Base-by-base conservation (phyloP, 192 early-diverging fungal species). In the Linnemannia zychae region DNA sequence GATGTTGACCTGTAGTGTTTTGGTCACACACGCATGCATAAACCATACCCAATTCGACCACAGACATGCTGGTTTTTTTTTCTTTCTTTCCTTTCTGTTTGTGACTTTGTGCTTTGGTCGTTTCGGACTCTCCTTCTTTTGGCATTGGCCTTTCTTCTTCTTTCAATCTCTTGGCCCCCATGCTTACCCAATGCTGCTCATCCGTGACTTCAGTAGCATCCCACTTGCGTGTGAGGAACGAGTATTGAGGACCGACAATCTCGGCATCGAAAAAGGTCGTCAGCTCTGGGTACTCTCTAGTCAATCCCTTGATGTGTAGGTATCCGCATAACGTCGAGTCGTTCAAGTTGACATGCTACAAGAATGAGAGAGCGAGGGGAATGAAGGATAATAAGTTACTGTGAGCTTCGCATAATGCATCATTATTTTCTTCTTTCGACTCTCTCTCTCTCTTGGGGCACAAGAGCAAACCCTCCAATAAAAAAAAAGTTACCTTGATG, bases 261-360 rank as follows among this genome's bases (percentile, higher is more conserved):
- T 97, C 96, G 36, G 93, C 95, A 69, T 96, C 95, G 87, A 97
- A 97, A 79, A 95, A 97, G 17, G 96, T 97, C 73, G 94, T 95
- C 49, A 97, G 81, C 73, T 94, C 92, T n/a, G 96, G 96, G 89
- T 91, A 95, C 46, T 95, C 94, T 69, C 85, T 79, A 5, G 96
- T 97, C 24, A 97, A 84, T 20, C 94, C 94, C 74, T 94, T 91
- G 72, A 97, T 97, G 75, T 93, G 92, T 33, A 97, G 87, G 71
- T 96, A 97, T 47, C 96, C 96, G 79, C 95, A 94, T 33, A 97
- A 72, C 36, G 89, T 94, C 18, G 94, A 95, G 65, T 92, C 90
- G 37, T 84, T 77, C 67, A 96, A 87, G 81, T 97, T 92, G 12
- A 97, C 93, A 81, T 91, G 84, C 92, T 93, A 38, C 1, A 44